These are phyloP conservation scores for Spirogloea muscicola DNA, from an alignment of 139 green algal genomes.

Conservation along the genomic window DNA sequence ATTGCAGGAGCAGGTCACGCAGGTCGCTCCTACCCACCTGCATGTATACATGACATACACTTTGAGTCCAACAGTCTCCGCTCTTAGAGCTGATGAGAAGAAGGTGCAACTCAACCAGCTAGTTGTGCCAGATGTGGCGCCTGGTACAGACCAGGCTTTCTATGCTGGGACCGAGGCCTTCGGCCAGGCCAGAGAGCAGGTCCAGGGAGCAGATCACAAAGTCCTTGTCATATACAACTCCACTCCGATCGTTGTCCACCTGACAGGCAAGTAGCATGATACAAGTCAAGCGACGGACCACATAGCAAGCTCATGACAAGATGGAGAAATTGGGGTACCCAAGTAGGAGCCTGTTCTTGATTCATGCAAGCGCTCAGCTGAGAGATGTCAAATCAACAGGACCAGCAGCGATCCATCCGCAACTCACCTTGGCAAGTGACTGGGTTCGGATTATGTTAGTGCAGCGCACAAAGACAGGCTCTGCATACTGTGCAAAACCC, in stretches of 20 bases:
- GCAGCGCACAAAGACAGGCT: slow-evolving; percentile 62
- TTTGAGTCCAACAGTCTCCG: no score
- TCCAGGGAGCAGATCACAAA: slow-evolving; percentile 69
- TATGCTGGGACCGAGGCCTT: slow-evolving; percentile 66
- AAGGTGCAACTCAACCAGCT: no score
- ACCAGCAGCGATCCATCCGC: no score
- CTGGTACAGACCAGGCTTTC: slow-evolving; percentile 71
- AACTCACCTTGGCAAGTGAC: slow-evolving; percentile 48
- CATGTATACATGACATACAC: neutral
- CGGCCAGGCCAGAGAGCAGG: slow-evolving; percentile 68
- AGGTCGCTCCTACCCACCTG: slow-evolving; percentile 53
- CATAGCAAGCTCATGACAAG: no score
- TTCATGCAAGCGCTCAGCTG: no score
- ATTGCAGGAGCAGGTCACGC: slow-evolving; percentile 60
- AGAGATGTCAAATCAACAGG: no score
- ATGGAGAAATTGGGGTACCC: no score
- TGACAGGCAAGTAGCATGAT: no score
- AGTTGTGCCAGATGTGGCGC: no score
- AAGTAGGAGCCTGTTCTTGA: no score
- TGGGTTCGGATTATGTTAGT: slow-evolving; percentile 57
- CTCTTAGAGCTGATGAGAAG: no score
- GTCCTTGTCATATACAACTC: slow-evolving; percentile 49
- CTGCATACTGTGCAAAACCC: slow-evolving; percentile 58
- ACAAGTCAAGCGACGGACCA: no score
- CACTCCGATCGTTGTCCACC: slow-evolving; percentile 6